Base-by-base conservation (phyloP, 2,329 filamentous ascomycete genomes). In the Epichloe festucae region DNA sequence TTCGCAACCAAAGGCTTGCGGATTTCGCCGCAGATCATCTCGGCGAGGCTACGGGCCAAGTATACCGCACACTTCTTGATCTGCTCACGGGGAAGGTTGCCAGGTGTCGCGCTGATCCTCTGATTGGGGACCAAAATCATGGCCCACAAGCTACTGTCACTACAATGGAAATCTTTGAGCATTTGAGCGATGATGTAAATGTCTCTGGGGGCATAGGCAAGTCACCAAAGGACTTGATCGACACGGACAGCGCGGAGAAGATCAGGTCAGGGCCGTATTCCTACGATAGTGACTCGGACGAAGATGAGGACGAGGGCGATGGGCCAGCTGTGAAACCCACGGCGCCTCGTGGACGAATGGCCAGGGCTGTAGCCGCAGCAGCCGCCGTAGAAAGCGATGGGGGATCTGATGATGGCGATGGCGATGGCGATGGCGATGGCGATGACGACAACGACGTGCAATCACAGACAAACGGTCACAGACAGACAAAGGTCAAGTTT, bases 1-100 rank as follows among this genome's bases (percentile, higher is more conserved):
- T 95, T 56, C 87, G 91, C 52, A 95, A 89, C 60, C 78, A 84
- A 56, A 80, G 82, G 19, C 80, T 97, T 3, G 80, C 84, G 49
- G 75, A 81, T n/a, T 78, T 89, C 52, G 88, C 82, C 1, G 76
- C 82, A 49, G 79, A 85, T 50, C 74, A 78, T 35, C 76, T 93
- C 19, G 87, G 89, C 44, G 74, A 82, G 41, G 81, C 78, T 1
- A 94, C 90, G 1, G 83, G 85, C 1, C 76, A 84, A 54, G 81
- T 97, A 1, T 97, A 95, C 63, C 80, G 79, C 39, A 78, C 82
- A 14, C 73, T 94, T 17, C 74, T 97, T 12, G 76, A 78, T 49
- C 75, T 81, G 8, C 67, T 95, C 46, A 88, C 91, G 56, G 75
- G 77, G 31, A 80, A 85, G 59, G 73, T 85, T 3, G 70, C 79